Percentiles rank a stretch among this genome's conserved stretches.
These are phyloP conservation scores for Chaetoceros tenuissimus DNA, from an alignment of 108 stramenopile genomes.

Conservation along the genomic window DNA sequence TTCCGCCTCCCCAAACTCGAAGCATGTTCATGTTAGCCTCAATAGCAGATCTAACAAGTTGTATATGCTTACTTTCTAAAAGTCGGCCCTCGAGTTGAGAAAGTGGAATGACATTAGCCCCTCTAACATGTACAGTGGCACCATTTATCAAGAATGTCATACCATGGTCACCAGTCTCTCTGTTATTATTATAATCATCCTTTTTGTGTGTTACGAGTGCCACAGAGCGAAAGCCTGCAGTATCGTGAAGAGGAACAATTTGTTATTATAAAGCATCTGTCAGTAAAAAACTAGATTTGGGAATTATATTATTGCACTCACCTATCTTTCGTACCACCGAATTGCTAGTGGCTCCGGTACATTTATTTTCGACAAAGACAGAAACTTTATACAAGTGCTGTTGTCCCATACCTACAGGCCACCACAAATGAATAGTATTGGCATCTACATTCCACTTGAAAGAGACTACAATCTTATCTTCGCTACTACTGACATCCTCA, in stretches of 20 bases:
- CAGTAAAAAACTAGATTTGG: too few relatives aligned
- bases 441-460: background rate
- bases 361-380: background rate
- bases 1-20: conserved; percentile 74
- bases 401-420: conserved; percentile 36
- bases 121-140: conserved; percentile 23
- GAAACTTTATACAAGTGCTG: conserved; percentile 23
- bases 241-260: too few relatives aligned
- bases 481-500: too few relatives aligned
- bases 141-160: conserved; percentile 66
- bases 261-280: too few relatives aligned
- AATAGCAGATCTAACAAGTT: conserved; percentile 31
- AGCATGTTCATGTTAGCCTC: conserved; percentile 54
- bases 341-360: background rate
- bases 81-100: conserved; percentile 46
- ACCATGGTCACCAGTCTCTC: conserved; percentile 31
- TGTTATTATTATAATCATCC: conserved; percentile 2
- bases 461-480: too few relatives aligned
- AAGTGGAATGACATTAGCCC: conserved; percentile 61
- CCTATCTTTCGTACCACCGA: background rate
- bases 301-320: too few relatives aligned
- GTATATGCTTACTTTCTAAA: conserved; percentile 16
- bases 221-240: background rate
- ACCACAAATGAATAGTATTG: conserved; percentile 29
- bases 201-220: background rate